A percentile compares a stretch with the other conserved stretches of the same genome.
These are phyloP conservation scores for Caloboletus inedulis DNA, from an alignment of 1,284 basidiomycete species.

Conservation along the genomic window DNA sequence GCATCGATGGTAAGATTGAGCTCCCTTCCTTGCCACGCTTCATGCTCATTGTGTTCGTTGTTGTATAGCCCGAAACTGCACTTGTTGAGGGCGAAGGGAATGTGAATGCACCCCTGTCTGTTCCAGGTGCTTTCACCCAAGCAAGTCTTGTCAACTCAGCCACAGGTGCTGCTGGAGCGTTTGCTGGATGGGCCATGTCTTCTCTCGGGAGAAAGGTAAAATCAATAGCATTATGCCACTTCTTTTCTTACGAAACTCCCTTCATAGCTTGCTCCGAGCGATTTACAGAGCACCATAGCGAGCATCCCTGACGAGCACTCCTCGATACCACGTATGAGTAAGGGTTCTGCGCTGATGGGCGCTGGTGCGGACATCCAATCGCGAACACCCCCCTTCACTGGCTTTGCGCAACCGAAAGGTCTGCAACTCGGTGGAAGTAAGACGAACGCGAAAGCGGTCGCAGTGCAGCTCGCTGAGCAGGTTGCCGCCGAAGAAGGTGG, in stretches of 20 bases:
- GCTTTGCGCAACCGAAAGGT: slow-evolving; percentile 42
- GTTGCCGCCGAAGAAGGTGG: slow-evolving; percentile 46
- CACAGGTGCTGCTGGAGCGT: slow-evolving; percentile 82
- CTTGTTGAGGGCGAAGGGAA: slow-evolving; percentile 40
- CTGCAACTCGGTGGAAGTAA: slow-evolving; percentile 71
- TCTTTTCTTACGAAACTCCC: neutral
- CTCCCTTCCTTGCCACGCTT: neutral
- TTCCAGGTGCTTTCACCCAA: slow-evolving; percentile 40
- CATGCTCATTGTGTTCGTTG: neutral
- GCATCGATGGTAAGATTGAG: slow-evolving; percentile 65
- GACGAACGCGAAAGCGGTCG: slow-evolving; percentile 38
- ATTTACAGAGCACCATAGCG: slow-evolving; percentile 66
- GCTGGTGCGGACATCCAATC: slow-evolving; percentile 13
- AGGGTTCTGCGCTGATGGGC: slow-evolving; percentile 9
- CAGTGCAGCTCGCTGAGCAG: slow-evolving; percentile 58
- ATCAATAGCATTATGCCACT: neutral
- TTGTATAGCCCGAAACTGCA: slow-evolving; percentile 65
- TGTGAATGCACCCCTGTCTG: slow-evolving; percentile 28
- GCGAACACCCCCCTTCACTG: slow-evolving; percentile 9
- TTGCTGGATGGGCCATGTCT: slow-evolving; percentile 94
- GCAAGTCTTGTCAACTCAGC: slow-evolving; percentile 77
- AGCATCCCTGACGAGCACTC: slow-evolving; percentile 37
- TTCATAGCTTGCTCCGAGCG: slow-evolving; percentile 61
- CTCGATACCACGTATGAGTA: slow-evolving; percentile 34
- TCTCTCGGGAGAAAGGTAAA: slow-evolving; percentile 75